A percentile compares a stretch with the other conserved stretches of the same genome.
phyloP scores from a whole-genome alignment of 2,329 filamentous ascomycete genomes.

The Hypoxylon sp. region DNA sequence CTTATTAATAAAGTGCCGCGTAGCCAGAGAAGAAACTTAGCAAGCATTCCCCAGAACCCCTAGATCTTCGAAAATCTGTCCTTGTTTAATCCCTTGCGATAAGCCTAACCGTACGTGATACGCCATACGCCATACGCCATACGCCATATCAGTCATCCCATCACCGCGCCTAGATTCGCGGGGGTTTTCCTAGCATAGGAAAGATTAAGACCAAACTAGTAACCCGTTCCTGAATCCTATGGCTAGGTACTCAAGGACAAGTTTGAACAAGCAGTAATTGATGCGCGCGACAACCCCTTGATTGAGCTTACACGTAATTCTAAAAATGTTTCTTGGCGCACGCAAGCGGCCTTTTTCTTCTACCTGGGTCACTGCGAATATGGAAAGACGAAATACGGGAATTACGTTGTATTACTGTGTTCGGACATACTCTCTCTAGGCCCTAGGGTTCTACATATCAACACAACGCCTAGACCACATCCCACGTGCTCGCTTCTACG shows the following conservation, averaged over 20 bases:
- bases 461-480: conserved; percentile 9
- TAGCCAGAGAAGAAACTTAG: not conserved
- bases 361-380: conserved; percentile 19
- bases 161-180: not conserved
- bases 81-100: not conserved
- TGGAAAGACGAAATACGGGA: not conserved
- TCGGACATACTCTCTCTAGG: conserved; percentile 33
- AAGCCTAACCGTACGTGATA: not conserved
- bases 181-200: not conserved
- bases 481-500: conserved; percentile 10
- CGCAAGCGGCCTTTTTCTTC: conserved; percentile 9
- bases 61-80: conserved; percentile 21
- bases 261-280: not conserved
- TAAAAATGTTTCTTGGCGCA: conserved; percentile 28
- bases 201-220: not conserved
- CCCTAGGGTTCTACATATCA: too few species aligned
- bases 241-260: too few species aligned
- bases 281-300: not conserved
- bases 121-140: too few species aligned
- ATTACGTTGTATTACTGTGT: conserved; percentile 24
- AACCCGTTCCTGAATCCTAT: conserved; percentile 1
- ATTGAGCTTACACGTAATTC: conserved; percentile 19
- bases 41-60: conserved; percentile 38
- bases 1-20: conserved; percentile 27
- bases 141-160: not conserved